Conservation (phyloP, 1,139 yeast species). For the Taphrina communis region DNA sequence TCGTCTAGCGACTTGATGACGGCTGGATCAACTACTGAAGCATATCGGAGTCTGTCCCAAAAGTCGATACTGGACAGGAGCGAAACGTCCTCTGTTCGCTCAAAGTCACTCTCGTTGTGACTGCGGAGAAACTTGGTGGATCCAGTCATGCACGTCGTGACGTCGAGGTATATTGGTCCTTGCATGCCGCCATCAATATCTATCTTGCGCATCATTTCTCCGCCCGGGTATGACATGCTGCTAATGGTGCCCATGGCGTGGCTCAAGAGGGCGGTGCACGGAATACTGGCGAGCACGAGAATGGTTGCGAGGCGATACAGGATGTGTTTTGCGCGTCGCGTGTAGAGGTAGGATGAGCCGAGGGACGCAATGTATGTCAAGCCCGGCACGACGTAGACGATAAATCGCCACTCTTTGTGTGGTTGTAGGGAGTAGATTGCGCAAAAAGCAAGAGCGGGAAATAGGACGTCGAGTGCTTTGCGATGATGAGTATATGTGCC, state of each 20-base stretch:
- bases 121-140: constrained; percentile 68
- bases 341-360: constrained; percentile 57
- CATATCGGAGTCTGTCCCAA: constrained; percentile 27
- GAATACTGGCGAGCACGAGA: constrained; percentile 49
- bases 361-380: constrained; percentile 69
- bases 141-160: constrained; percentile 87
- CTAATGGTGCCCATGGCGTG: constrained; percentile 66
- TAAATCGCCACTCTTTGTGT: constrained; percentile 94
- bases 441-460: constrained; percentile 56
- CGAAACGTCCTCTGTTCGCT: constrained; percentile 53
- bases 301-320: constrained; percentile 48
- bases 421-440: constrained; percentile 76
- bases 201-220: constrained; percentile 65
- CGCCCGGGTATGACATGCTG: constrained; percentile 87
- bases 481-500: background rate
- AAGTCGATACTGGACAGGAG: constrained; percentile 3
- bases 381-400: constrained; percentile 74
- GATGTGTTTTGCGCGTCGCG: constrained; percentile 47
- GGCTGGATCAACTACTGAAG: constrained; percentile 12
- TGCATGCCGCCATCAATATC: constrained; percentile 53
- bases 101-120: constrained; percentile 59
- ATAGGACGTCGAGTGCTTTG: constrained; percentile 53
- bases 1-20: constrained; percentile 2
- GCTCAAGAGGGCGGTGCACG: constrained; percentile 57
- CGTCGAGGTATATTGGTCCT: constrained; percentile 69